A percentile compares a stretch with the other conserved stretches of the same genome.
Evolutionary conservation across 2,329 filamentous ascomycete species (phyloP).

Genomic region (Fusarium chuoi): DNA sequence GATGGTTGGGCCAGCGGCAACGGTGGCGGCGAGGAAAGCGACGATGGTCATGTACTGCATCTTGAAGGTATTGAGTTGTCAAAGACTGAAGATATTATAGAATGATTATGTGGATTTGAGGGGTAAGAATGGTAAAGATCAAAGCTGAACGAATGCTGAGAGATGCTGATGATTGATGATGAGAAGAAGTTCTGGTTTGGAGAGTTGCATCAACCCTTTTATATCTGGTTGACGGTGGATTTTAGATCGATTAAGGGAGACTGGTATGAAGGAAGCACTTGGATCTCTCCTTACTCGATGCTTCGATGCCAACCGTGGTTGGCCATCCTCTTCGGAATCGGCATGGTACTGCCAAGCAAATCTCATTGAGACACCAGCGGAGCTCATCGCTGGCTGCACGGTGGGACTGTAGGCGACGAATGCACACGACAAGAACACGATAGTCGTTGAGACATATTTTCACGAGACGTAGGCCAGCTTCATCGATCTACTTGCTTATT

Average conservation of each 20-base stretch:
- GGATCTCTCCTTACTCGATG: too few species aligned
- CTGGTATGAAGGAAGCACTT: too few species aligned
- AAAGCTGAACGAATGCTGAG: not conserved
- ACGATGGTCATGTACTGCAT: not conserved
- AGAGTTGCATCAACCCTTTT: not conserved
- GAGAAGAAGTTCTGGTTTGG: not conserved
- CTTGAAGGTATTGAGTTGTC: not conserved
- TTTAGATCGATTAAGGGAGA: not conserved
- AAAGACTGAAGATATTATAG: not conserved
- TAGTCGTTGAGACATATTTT: not conserved
- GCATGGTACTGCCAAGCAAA: not conserved
- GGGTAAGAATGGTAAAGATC: not conserved
- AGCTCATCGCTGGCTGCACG: too few species aligned
- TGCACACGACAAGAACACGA: too few species aligned
- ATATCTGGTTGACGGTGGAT: not conserved
- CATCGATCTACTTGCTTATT: not conserved
- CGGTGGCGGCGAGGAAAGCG: slow-evolving; percentile 5
- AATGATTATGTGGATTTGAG: not conserved
- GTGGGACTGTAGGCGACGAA: too few species aligned
- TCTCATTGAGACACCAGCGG: not conserved
- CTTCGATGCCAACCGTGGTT: not conserved
- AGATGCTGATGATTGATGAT: not conserved
- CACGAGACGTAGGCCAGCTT: not conserved
- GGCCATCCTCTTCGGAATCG: not conserved
- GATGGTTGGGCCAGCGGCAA: not conserved